Base-by-base conservation (phyloP, 2,329 filamentous ascomycete species). In the Catunica adiposa region DNA sequence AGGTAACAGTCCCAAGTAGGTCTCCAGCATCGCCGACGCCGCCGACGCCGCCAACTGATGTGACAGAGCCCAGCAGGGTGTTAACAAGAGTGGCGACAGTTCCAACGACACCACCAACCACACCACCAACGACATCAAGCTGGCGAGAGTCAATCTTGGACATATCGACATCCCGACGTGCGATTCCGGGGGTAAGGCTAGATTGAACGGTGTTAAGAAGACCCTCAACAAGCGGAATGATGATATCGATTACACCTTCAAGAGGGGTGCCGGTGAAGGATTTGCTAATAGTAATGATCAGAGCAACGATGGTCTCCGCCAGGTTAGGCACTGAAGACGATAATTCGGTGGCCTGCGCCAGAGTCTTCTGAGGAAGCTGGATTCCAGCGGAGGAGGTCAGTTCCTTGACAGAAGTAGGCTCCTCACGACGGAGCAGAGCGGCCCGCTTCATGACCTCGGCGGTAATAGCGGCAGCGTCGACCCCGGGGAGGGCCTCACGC, bases 201-300 rank as follows among this genome's bases (percentile, higher is more conserved):
- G 7, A n/a, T 53, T 44, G 15, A 50, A 14, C 5, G 17, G n/a
- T 9, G 22, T 26, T 29, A 14, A 57, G 50, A 14, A 60, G 25
- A 51, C 42, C 44, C 50, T 60, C 54, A 7, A 60, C 3, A 3
- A 55, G 15, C 40, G 57, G 57, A 11, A 54, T 17, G 17, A 23
- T 14, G 6, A 56, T 31, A 48, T 56, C 42, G 22, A 54, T 34
- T 3, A 58, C 53, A 26, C 52, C 53, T 3, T 54, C 23, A 2
- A 58, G 25, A 14, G 58, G 48, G 4, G 53, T 55, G 22, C 47
- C 1, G 7, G 51, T 31, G 14, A 55, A 44, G n/a, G n/a, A n/a
- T n/a, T n/a, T n/a, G n/a, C n/a, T n/a, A n/a, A n/a, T n/a, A n/a
- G n/a, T n/a, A n/a, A n/a, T n/a, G n/a, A n/a, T n/a, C n/a, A n/a